Percentiles rank a stretch among this genome's conserved stretches.
Conservation (phyloP, 305 asterid species). For the Fraxinus greggii region DNA sequence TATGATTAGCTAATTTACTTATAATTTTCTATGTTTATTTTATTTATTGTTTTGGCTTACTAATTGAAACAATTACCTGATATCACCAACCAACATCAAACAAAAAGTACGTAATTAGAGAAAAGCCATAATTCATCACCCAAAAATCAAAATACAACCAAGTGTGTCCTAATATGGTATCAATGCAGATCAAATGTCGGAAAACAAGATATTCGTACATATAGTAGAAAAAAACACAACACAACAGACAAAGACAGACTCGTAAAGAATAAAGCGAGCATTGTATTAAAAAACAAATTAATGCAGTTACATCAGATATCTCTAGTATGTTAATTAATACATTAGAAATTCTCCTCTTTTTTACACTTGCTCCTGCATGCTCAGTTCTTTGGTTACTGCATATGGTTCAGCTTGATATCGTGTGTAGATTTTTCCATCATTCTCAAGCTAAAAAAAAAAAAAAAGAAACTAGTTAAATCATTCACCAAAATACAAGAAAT, state of each 20-base stretch:
- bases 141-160: neutral
- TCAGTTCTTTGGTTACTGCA: neutral
- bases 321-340: too few species aligned
- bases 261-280: neutral
- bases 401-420: neutral
- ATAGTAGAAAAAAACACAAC: neutral
- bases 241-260: neutral
- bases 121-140: neutral
- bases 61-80: neutral
- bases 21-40: neutral
- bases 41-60: neutral
- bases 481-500: neutral
- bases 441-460: neutral
- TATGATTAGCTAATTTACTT: neutral
- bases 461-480: neutral
- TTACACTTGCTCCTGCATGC: neutral
- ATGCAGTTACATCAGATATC: neutral
- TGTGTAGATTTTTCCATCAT: neutral
- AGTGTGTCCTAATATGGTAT: neutral
- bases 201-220: neutral
- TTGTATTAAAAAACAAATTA: neutral
- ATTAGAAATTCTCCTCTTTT: neutral
- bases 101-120: neutral
- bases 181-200: neutral
- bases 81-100: neutral